phyloP scores from a whole-genome alignment of 129 eudicot species.

The Logfia minima region DNA sequence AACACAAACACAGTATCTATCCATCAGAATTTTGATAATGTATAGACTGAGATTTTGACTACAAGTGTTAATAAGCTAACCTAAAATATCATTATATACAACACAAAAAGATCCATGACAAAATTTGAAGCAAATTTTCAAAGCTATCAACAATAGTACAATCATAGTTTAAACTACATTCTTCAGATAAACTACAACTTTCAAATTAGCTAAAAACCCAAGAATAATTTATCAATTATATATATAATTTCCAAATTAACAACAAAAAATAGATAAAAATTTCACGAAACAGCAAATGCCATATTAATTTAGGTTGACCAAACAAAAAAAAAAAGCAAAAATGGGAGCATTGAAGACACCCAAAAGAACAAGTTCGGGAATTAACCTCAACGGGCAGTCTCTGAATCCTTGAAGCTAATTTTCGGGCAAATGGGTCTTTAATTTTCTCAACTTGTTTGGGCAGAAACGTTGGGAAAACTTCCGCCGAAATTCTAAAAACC shows the following conservation, averaged over 20 bases:
- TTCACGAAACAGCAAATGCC: background rate
- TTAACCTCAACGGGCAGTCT: slow-evolving; percentile 70
- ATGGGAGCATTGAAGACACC: background rate
- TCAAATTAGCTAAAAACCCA: background rate
- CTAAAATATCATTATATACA: too few species aligned
- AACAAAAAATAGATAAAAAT: too few species aligned
- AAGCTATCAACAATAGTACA: background rate
- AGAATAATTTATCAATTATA: too few species aligned
- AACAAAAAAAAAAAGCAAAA: background rate
- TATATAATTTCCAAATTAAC: too few species aligned
- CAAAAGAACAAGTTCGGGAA: background rate
- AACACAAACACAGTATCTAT: slow-evolving; percentile 13
- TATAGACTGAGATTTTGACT: background rate
- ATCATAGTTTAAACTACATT: too few species aligned
- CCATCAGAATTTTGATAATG: background rate
- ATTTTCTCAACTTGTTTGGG: slow-evolving; percentile 63
- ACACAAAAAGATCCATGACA: too few species aligned
- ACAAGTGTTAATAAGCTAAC: background rate
- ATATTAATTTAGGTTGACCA: background rate
- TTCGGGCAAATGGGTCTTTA: slow-evolving; percentile 66
- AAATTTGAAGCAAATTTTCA: too few species aligned
- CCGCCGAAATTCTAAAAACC: slow-evolving; percentile 36
- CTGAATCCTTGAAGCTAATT: slow-evolving; percentile 68
- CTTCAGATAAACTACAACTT: background rate
- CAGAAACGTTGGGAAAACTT: slow-evolving; percentile 62